Conservation (phyloP, 1,139 yeast genomes). For the Spathaspora sp. region DNA sequence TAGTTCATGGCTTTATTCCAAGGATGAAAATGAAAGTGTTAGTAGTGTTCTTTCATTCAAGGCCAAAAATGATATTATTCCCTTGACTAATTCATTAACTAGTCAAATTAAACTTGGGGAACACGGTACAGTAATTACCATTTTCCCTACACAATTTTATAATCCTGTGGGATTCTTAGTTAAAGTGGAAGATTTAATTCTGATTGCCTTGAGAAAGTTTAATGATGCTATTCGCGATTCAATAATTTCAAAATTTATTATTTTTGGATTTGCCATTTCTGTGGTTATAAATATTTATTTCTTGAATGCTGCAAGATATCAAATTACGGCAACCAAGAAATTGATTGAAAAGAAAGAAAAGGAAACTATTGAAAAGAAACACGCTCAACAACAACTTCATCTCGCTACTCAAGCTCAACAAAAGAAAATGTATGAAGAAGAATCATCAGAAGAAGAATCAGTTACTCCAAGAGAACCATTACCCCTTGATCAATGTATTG, state of each 20-base stretch:
- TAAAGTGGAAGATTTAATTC: slow-evolving; percentile 63
- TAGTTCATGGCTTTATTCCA: slow-evolving; percentile 62
- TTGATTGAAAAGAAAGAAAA: slow-evolving; percentile 28
- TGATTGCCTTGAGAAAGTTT: slow-evolving; percentile 53
- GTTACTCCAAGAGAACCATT: slow-evolving; percentile 19
- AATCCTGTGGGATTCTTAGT: slow-evolving; percentile 66
- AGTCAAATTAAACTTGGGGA: slow-evolving; percentile 42
- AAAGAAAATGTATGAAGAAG: slow-evolving; percentile 3
- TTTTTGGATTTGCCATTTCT: slow-evolving; percentile 73
- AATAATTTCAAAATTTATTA: slow-evolving; percentile 72
- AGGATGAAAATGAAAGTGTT: slow-evolving; percentile 19
- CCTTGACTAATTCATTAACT: slow-evolving; percentile 41
- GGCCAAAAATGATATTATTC: slow-evolving; percentile 19
- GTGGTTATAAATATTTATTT: slow-evolving; percentile 81
- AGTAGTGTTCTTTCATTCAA: slow-evolving; percentile 18
- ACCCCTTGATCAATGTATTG: slow-evolving; percentile 63
- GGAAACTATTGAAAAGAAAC: slow-evolving; percentile 25
- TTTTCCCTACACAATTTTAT: slow-evolving; percentile 66
- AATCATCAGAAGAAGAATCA: slow-evolving; percentile 11
- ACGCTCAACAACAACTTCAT: slow-evolving; percentile 22
- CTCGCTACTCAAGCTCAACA: neutral
- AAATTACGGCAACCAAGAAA: slow-evolving; percentile 43
- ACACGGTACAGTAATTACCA: slow-evolving; percentile 61
- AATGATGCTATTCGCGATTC: slow-evolving; percentile 81
- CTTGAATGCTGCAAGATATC: slow-evolving; percentile 71